Conservation (phyloP, 768 basidiomycete genomes). For the Podaxis rugospora region DNA sequence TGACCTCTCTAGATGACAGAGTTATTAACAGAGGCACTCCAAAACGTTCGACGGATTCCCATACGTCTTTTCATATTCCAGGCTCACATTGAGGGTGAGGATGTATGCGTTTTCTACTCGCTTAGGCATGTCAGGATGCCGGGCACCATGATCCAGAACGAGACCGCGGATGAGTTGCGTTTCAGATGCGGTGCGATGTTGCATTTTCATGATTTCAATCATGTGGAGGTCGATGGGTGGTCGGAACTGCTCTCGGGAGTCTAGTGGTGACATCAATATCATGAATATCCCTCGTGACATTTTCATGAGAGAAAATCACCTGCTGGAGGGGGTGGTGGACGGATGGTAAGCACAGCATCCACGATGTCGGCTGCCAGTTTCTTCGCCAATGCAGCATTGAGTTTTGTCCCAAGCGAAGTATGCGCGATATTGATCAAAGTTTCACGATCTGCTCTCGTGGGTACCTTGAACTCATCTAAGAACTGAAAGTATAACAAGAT, state of each 20-base stretch:
- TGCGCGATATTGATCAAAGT: slow-evolving; percentile 91
- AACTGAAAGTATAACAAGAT: slow-evolving; percentile 49
- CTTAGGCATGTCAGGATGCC: slow-evolving; percentile 99
- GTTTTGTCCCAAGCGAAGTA: slow-evolving; percentile 95
- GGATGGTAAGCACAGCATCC: slow-evolving; percentile 90
- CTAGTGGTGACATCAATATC: slow-evolving; percentile 27
- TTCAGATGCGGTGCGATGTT: slow-evolving; percentile 96
- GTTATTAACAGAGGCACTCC: slow-evolving; percentile 15
- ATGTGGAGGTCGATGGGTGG: slow-evolving; percentile 98
- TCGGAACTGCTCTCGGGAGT: slow-evolving; percentile 61
- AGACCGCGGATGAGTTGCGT: slow-evolving; percentile 94
- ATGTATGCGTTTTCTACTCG: slow-evolving; percentile 95
- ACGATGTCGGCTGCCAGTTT: slow-evolving; percentile 90
- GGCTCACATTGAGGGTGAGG: slow-evolving; percentile 91
- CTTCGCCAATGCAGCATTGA: slow-evolving; percentile 76
- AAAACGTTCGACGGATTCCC: slow-evolving; percentile 28
- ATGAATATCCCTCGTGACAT: neutral
- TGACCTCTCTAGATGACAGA: slow-evolving; percentile 79
- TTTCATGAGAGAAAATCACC: slow-evolving; percentile 35
- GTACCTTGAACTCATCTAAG: slow-evolving; percentile 84
- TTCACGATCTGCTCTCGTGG: slow-evolving; percentile 76
- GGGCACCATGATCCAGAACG: slow-evolving; percentile 94
- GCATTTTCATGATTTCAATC: slow-evolving; percentile 99
- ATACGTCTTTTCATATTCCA: slow-evolving; percentile 99
- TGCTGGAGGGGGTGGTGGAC: slow-evolving; percentile 57